Percentiles rank a stretch among this genome's conserved stretches.
phyloP scores from a whole-genome alignment of 192 early-diverging fungal genomes.

The Backusella mclennaniae region DNA sequence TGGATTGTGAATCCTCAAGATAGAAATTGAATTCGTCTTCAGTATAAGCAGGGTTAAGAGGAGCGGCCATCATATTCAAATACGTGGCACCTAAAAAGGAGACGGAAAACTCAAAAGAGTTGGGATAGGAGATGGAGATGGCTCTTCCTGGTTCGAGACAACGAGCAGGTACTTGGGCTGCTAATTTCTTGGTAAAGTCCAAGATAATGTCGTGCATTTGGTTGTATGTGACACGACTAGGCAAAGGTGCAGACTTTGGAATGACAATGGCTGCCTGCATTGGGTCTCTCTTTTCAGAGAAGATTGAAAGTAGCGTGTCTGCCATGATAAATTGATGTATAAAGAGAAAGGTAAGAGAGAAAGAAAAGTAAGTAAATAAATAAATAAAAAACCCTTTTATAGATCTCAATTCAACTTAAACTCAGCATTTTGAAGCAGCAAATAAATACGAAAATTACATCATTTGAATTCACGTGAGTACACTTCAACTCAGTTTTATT shows the following conservation, averaged over 20 bases:
- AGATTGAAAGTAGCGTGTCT: constrained; percentile 36
- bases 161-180: constrained; percentile 5
- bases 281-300: constrained; percentile 16
- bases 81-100: constrained; percentile 65
- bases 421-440: not conserved
- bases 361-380: not conserved
- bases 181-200: constrained; percentile 30
- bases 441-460: not conserved
- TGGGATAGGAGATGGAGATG: constrained; percentile 62
- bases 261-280: constrained; percentile 36
- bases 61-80: constrained; percentile 64
- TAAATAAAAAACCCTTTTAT: not conserved
- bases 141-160: constrained; percentile 32
- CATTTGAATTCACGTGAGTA: not conserved
- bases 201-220: constrained; percentile 23
- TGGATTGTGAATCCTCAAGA: constrained; percentile 64
- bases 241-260: constrained; percentile 22
- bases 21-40: constrained; percentile 75
- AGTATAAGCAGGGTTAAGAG: constrained; percentile 68
- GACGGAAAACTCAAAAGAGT: constrained; percentile 64
- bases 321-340: constrained; percentile 10
- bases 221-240: constrained; percentile 24
- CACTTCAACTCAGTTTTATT: not conserved
- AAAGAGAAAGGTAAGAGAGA: not conserved
- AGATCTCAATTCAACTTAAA: too few relatives aligned